phyloP scores from a whole-genome alignment of 192 early-diverging fungal genomes.

The Coemansia sp. region DNA sequence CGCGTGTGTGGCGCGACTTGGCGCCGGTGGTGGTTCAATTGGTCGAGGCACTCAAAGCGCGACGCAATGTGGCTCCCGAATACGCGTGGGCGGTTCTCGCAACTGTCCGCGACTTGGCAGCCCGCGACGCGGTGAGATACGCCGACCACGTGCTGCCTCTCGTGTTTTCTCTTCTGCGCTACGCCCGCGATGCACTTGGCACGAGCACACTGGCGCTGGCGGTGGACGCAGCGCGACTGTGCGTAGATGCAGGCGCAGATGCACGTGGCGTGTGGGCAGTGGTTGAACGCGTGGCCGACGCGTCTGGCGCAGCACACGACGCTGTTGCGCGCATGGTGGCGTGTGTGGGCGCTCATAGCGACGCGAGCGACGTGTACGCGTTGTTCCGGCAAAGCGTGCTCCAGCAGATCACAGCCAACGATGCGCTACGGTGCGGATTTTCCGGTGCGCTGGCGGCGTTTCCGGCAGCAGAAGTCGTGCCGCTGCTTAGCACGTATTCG shows the following conservation, averaged over 20 bases:
- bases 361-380: slow-evolving; percentile 23
- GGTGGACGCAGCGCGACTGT: slow-evolving; percentile 20
- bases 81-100: slow-evolving; percentile 38
- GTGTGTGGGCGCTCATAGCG: slow-evolving; percentile 23
- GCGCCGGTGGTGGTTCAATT: slow-evolving; percentile 21
- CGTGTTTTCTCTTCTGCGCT: slow-evolving; percentile 26
- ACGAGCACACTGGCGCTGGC: slow-evolving; percentile 20
- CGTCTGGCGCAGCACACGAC: background rate
- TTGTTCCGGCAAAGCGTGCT: slow-evolving; percentile 24
- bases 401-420: slow-evolving; percentile 6
- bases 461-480: slow-evolving; percentile 20
- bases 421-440: background rate
- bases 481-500: slow-evolving; percentile 8
- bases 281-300: slow-evolving; percentile 6
- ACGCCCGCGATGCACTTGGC: slow-evolving; percentile 13
- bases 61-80: slow-evolving; percentile 4
- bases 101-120: slow-evolving; percentile 27
- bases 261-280: slow-evolving; percentile 37
- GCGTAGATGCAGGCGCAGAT: slow-evolving; percentile 24
- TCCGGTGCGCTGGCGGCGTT: slow-evolving; percentile 24
- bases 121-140: slow-evolving; percentile 22
- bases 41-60: slow-evolving; percentile 28
- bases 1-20: slow-evolving; percentile 43
- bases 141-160: slow-evolving; percentile 36
- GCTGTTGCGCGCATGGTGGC: slow-evolving; percentile 21